Base-by-base conservation (phyloP, 2,329 filamentous ascomycete species). In the Gremmenia infestans region DNA sequence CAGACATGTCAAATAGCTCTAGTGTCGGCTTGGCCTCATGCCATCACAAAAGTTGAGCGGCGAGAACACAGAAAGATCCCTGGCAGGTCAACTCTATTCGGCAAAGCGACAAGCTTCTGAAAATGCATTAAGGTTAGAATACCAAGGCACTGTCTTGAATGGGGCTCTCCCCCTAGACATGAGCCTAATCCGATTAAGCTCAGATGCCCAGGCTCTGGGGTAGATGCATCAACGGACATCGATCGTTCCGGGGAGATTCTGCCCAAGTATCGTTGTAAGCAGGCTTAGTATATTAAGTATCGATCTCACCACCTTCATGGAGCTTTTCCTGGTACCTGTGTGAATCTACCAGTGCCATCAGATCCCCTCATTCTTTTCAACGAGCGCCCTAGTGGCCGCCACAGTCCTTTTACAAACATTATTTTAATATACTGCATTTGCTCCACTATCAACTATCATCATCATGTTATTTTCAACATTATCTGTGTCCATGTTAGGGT, bases 311-410 rank as follows among this genome's bases (percentile, higher is more conserved):
- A 19, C 19, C n/a, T 45, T 54, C 45, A 47, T 28, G 49, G 25
- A 22, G 17, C 22, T 50, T 55, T 55, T 60, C 53, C 25, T 50
- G 51, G 56, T 58, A 63, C 54, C 60, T 57, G 53, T 57, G 59
- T 62, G 56, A 57, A 58, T 54, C 57, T 51, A 47, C 43, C 52
- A 53, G 57, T 60, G 52, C 58, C 54, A 52, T 50, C 53, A 53
- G 51, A 23, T 37, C 57, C 55, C 36, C 45, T 60, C 60, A 62
- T 67, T 68, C 60, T 53, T 65, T 64, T 61, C 52, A 60, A 50
- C 50, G 63, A 64, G 66, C 66, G 65, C 65, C 65, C 66, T 49
- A 67, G 65, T 56, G 65, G 65, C 63, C 59, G 65, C 65, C 63
- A 59, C 60, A 60, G 40, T 61, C 55, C 35, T 65, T 62, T 54